Evolutionary conservation across 2,329 filamentous ascomycete genomes (phyloP), one percentile per base, ranked within the genome.

Genomic region (Ophiostoma sp.): DNA sequence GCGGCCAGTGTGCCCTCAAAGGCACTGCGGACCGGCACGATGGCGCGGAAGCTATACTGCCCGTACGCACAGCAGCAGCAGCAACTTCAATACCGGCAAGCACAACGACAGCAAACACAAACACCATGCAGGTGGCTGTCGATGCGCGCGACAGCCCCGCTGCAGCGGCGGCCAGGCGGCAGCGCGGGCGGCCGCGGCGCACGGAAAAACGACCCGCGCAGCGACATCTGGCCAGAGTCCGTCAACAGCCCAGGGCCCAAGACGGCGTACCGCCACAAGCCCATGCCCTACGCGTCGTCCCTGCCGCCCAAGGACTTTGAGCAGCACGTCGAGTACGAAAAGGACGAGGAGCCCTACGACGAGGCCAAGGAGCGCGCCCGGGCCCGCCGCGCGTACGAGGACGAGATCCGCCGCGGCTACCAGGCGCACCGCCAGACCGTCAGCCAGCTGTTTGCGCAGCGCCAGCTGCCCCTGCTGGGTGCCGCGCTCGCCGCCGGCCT

Each of bases 361-460:
- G 63, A 64, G 63, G 63, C 63, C 42, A 11, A 9, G 6, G 63
- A 64, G n/a, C 63, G 42, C 18, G 63, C 63, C 8, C 9, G 6
- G 16, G 41, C 41, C 4, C 63, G 63, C 41, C 63, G 63, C 63
- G 63, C 45, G 41, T 12, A 45, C 63, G 63, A 64, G 4, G 63
- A 44, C 5, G 7, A 27, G 41, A 16, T 27, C 16, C 63, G 42
- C 9, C 63, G 63, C 63, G 41, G 63, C 42, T 64, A 64, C 42
- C 9, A 64, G 27, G 55, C 60, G 60, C 52, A 70, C 60, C 41
- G 55, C 44, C 66, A 73, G 67, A 12, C 74, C 9, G 70, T 76
- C 3, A 66, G 69, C 40, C 64, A 77, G 36, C 75, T 79, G 7
- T 70, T 74, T 36, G 67, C 69, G 5, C 70, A 73, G 65, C 71